Base-by-base conservation (phyloP, 768 basidiomycete species). In the Termitomyces heimii region DNA sequence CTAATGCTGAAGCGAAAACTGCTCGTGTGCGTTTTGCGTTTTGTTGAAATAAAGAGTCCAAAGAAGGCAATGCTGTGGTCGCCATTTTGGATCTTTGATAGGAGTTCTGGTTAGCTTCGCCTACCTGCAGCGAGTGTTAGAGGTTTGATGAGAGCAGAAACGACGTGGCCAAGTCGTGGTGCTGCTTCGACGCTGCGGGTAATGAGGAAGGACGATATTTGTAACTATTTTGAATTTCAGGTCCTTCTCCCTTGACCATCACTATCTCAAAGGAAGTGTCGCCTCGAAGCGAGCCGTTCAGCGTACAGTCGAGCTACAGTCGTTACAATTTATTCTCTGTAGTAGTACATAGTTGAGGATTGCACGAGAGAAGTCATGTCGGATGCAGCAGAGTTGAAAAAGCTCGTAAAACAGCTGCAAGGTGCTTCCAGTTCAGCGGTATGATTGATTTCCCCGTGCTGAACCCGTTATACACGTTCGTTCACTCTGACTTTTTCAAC, bases 331-430 rank as follows among this genome's bases (percentile, higher is more conserved):
- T 45, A 64, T 58, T 57, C 55, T 54, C 52, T 71, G 71, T 72
- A 75, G 57, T 71, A 65, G 67, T 68, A 70, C 64, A 62, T 72
- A 70, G 68, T 69, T 68, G 65, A 65, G 62, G 63, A 57, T 62
- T 57, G 59, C 54, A 57, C 57, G 55, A 62, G 59, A 68, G 68
- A 66, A 64, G 67, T 57, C 66, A 79, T 79, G 78, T 73, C 78
- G 65, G 75, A 75, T 59, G 75, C 78, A 69, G 72, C 75, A 67
- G 88, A 90, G 74, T 78, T 92, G 74, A 89, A 84, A 79, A 85
- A 82, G 71, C 83, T 88, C 71, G 88, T 87, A 53, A 92, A 90
- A 79, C 81, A 85, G 77, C 76, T 92, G 63, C 86, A 89, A 77
- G 81, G 70, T 66, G 76, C 83, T 59, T 73, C 80, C 62, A 78